Evolutionary conservation across 2,329 filamentous ascomycete species (phyloP).

Genomic region (Aspergillus amoenus): DNA sequence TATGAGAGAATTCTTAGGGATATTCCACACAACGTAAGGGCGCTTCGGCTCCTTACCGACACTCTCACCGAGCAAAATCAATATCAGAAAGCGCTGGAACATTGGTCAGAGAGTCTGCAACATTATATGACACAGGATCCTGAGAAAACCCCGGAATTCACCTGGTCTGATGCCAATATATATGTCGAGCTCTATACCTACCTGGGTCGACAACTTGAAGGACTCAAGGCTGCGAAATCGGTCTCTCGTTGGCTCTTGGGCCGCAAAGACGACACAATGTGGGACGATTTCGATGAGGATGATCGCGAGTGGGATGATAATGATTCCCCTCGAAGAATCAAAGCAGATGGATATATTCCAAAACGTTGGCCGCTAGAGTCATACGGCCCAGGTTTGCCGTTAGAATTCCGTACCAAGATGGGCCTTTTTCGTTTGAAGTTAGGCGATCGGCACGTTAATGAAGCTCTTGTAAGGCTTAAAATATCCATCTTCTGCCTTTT

Average conservation of each 20-base stretch:
- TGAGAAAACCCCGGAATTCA: slow-evolving; percentile 47
- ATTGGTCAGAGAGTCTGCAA: slow-evolving; percentile 55
- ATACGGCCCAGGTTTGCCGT: slow-evolving; percentile 73
- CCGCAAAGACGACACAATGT: slow-evolving; percentile 69
- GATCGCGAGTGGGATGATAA: slow-evolving; percentile 87
- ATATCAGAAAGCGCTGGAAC: slow-evolving; percentile 47
- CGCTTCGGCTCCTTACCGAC: slow-evolving; percentile 57
- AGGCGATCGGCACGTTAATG: slow-evolving; percentile 59
- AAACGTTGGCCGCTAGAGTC: slow-evolving; percentile 53
- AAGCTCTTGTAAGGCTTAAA: slow-evolving; percentile 66
- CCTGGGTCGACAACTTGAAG: slow-evolving; percentile 61
- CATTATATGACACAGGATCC: slow-evolving; percentile 48
- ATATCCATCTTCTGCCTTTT: neutral
- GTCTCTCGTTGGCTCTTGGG: slow-evolving; percentile 81
- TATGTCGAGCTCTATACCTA: slow-evolving; percentile 79
- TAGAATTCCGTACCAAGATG: slow-evolving; percentile 81
- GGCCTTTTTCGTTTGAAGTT: slow-evolving; percentile 78
- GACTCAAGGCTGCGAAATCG: slow-evolving; percentile 67
- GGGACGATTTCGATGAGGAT: slow-evolving; percentile 70
- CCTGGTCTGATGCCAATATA: slow-evolving; percentile 82
- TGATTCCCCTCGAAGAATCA: slow-evolving; percentile 64
- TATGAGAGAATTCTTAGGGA: slow-evolving; percentile 57
- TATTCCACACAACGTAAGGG: slow-evolving; percentile 54
- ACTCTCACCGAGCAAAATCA: slow-evolving; percentile 54
- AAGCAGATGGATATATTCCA: slow-evolving; percentile 61